Evolutionary conservation across 345 rosid species (phyloP), one percentile per base, ranked within the genome.

Genomic region (Atalantia buxifolia): DNA sequence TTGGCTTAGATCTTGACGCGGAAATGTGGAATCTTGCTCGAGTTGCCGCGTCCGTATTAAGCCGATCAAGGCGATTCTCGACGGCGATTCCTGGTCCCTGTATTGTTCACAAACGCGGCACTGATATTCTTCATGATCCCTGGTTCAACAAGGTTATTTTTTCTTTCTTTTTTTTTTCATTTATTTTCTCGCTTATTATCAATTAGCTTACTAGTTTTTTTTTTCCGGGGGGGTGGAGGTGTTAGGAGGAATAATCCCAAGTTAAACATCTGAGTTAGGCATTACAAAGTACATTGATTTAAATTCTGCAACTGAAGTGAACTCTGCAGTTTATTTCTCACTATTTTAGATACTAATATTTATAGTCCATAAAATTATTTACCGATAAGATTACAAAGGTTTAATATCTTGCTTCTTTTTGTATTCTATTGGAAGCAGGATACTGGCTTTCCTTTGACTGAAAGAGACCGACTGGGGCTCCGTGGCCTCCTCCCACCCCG

Each of bases 401-500:
- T 45, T 45, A 4, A 7, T 27, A 59, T 14, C 2, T 12, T 67
- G 50, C 4, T 38, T 45, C 36, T n/a, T 77, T 45, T 9, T 68
- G 31, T 27, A 19, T 75, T 73, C 67, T 12, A 10, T 48, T 27
- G 35, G 60, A 76, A 82, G 77, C 89, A 96, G 99, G 99, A 94
- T 76, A 96, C 99, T 69, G 99, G 95, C 25, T 96, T 94, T 87
- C 97, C 99, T 75, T 84, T 85, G 78, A 89, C 98, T 5, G 99
- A 96, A 88, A 92, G 99, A 83, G 98, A 96, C 81, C 89, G 99
- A 74, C 85, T 96, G 50, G 99, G 99, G 25, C 88, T 96, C 14
- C 88, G 99, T 63, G 99, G 98, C 36, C 92, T 96, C 64, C 99
- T 96, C 79, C 99, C 99, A 13, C 98, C 99, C 70, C 97, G 98